Conservation (phyloP, 352 stramenopile genomes). For the Lagenidium giganteum region DNA sequence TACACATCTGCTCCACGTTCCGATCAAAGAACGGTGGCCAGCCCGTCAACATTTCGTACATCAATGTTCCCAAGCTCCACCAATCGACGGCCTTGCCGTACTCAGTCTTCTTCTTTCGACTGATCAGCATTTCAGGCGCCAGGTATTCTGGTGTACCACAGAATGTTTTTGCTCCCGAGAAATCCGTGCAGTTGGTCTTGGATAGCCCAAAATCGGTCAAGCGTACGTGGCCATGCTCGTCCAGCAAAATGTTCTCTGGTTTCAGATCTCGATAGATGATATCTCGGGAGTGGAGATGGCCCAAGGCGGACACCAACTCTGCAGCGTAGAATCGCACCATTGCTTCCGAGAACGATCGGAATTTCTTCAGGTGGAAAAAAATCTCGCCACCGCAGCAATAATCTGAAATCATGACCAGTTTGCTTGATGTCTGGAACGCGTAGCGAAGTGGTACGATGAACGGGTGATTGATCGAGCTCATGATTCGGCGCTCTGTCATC, state of each 20-base stretch:
- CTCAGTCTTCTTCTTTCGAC: slow-evolving; percentile 82
- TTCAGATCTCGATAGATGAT: slow-evolving; percentile 94
- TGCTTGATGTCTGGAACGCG: slow-evolving; percentile 88
- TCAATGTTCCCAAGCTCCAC: slow-evolving; percentile 91
- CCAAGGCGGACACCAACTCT: slow-evolving; percentile 88
- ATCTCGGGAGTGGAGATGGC: slow-evolving; percentile 87
- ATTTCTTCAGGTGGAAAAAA: slow-evolving; percentile 91
- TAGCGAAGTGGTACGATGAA: slow-evolving; percentile 96
- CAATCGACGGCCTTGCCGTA: slow-evolving; percentile 93
- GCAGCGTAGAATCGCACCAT: slow-evolving; percentile 92
- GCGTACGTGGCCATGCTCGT: slow-evolving; percentile 87
- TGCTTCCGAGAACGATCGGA: slow-evolving; percentile 84
- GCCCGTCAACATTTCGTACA: slow-evolving; percentile 95
- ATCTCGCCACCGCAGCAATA: slow-evolving; percentile 90
- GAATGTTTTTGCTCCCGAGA: slow-evolving; percentile 81
- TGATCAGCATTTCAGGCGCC: slow-evolving; percentile 87
- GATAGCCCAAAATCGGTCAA: slow-evolving; percentile 94
- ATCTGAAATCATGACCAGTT: slow-evolving; percentile 90
- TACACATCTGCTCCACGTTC: slow-evolving; percentile 90
- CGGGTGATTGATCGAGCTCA: slow-evolving; percentile 91
- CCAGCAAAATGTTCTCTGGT: slow-evolving; percentile 92
- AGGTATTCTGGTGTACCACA: slow-evolving; percentile 87
- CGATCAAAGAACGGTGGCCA: slow-evolving; percentile 92
- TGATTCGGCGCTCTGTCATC: slow-evolving; percentile 86
- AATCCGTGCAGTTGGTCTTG: slow-evolving; percentile 82